Percentiles rank a stretch among this genome's conserved stretches.
These are phyloP conservation scores for Punctularia strigosozonata DNA, from an alignment of 768 basidiomycete genomes.

Conservation along the genomic window DNA sequence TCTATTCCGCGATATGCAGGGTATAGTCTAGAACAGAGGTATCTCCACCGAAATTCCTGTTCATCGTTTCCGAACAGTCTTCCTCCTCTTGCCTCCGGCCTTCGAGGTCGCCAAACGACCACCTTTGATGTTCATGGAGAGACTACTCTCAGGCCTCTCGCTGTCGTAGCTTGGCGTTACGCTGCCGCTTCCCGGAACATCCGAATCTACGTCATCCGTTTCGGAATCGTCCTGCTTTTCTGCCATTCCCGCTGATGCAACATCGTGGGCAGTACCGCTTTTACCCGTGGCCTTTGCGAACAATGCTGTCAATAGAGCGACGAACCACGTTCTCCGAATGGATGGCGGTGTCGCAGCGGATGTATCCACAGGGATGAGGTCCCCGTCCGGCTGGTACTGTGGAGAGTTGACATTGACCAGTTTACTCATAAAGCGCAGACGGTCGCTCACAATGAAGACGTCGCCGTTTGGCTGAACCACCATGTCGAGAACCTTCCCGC, in stretches of 20 bases:
- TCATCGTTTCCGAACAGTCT: slow-evolving; percentile 40
- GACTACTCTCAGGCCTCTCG: slow-evolving; percentile 12
- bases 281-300: slow-evolving; percentile 8
- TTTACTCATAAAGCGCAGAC: slow-evolving; percentile 3
- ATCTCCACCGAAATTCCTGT: too few relatives aligned
- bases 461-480: slow-evolving; percentile 58
- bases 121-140: slow-evolving; percentile 16
- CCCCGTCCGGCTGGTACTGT: slow-evolving; percentile 53
- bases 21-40: too few relatives aligned
- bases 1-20: too few relatives aligned
- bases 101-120: slow-evolving; percentile 30
- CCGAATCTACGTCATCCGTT: slow-evolving; percentile 18
- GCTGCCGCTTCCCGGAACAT: slow-evolving; percentile 33
- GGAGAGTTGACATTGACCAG: slow-evolving; percentile 5
- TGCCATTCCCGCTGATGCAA: slow-evolving; percentile 2
- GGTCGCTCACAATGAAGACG: slow-evolving; percentile 57
- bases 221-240: slow-evolving; percentile 10
- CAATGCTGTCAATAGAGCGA: slow-evolving; percentile 30
- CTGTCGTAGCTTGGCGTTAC: slow-evolving; percentile 28
- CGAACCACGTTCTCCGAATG: slow-evolving; percentile 59
- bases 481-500: slow-evolving; percentile 59
- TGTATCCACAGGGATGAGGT: slow-evolving; percentile 44
- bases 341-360: slow-evolving; percentile 47
- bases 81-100: slow-evolving; percentile 56
- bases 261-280: neutral